phyloP scores from a whole-genome alignment of 768 basidiomycete species.

The Trametes cubensis region DNA sequence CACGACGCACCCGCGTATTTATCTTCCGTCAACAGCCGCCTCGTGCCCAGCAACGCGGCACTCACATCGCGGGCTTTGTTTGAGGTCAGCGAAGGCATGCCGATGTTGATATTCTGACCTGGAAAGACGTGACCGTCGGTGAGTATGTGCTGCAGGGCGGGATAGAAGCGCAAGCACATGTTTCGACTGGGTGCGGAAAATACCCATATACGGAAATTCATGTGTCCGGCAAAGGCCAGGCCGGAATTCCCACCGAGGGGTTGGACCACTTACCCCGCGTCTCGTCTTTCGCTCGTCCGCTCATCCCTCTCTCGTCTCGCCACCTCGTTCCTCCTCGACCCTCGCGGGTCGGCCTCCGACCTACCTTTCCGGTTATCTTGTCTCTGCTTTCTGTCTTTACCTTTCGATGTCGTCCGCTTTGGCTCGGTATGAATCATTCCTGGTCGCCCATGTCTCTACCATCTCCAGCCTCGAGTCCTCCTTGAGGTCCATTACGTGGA shows the following conservation, averaged over 20 bases:
- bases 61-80: background rate
- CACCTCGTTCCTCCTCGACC: slow-evolving; percentile 14
- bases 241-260: slow-evolving; percentile 22
- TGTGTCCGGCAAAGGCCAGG: slow-evolving; percentile 8
- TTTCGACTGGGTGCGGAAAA: slow-evolving; percentile 2
- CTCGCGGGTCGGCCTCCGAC: slow-evolving; percentile 24
- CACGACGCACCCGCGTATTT: slow-evolving; percentile 14
- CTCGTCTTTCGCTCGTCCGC: background rate
- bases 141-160: background rate
- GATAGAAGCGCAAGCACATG: background rate
- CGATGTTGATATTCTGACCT: background rate
- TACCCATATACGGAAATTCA: background rate
- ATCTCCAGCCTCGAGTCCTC: slow-evolving; percentile 89
- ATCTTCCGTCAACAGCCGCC: slow-evolving; percentile 2
- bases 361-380: background rate
- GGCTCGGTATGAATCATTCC: slow-evolving; percentile 78
- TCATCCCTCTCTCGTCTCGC: slow-evolving; percentile 5
- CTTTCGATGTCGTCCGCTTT: slow-evolving; percentile 60
- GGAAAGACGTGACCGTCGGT: background rate
- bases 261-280: slow-evolving; percentile 3
- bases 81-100: background rate
- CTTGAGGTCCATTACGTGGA: slow-evolving; percentile 90
- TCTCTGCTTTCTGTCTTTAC: slow-evolving; percentile 21
- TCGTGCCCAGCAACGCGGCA: slow-evolving; percentile 8
- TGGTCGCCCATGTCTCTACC: slow-evolving; percentile 82